phyloP scores from a whole-genome alignment of 2,329 filamentous ascomycete species.

The Xylaria sp. region DNA sequence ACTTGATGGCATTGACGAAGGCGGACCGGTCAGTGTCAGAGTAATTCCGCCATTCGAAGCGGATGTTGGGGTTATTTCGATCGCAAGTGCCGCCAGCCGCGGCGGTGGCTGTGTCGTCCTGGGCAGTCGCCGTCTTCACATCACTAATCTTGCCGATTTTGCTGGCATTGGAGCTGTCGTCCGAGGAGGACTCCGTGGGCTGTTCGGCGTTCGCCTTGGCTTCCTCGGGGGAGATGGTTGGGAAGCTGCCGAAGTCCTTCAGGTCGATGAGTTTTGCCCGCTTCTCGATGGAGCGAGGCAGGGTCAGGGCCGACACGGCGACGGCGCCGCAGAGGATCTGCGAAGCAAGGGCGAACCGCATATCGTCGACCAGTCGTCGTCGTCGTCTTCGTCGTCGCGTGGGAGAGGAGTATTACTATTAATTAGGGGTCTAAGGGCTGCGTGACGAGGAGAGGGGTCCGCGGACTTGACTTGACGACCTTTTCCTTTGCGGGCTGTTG shows the following conservation, averaged over 20 bases:
- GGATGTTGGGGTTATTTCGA: conserved; percentile 29
- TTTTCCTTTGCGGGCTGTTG: conserved; percentile 14
- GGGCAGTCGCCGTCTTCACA: conserved; percentile 12
- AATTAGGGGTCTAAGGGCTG: conserved; percentile 9
- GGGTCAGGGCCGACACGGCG: conserved; percentile 31
- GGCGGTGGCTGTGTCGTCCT: conserved; percentile 7
- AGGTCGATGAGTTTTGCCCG: conserved; percentile 30
- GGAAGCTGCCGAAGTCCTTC: conserved; percentile 32
- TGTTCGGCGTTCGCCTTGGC: conserved; percentile 27
- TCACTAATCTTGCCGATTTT: conserved; percentile 1
- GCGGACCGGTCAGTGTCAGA: conserved; percentile 32
- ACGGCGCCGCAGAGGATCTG: conserved; percentile 34
- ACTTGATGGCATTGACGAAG: conserved; percentile 40
- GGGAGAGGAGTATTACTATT: conserved; percentile 26
- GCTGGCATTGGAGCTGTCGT: too few species aligned
- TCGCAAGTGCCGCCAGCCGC: conserved; percentile 29
- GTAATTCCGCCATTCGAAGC: conserved; percentile 39
- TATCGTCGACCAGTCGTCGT: conserved; percentile 18
- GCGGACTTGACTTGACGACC: conserved; percentile 16
- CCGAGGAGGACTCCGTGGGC: too few species aligned
- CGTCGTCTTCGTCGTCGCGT: too few species aligned
- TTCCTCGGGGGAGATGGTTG: conserved; percentile 33
- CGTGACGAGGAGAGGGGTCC: conserved; percentile 12
- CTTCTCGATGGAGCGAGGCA: conserved; percentile 25
- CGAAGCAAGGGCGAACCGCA: conserved; percentile 32